Base-by-base conservation (phyloP, 768 basidiomycete genomes). In the Boletus speciosus region DNA sequence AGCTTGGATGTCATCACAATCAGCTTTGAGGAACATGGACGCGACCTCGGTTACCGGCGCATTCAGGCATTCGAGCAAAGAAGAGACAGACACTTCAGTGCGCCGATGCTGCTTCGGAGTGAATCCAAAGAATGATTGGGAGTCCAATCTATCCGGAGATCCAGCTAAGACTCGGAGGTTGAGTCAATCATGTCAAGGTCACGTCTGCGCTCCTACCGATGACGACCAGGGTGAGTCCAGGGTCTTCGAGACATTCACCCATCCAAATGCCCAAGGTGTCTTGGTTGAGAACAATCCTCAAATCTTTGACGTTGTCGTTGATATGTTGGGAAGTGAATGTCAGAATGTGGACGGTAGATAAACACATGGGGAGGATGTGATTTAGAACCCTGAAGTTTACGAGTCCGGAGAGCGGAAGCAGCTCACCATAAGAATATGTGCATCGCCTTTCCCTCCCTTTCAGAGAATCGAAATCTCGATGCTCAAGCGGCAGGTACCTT, bases 201-300 rank as follows among this genome's bases (percentile, higher is more conserved):
- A 29, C n/a, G 25, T 38, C 25, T 42, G 14, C 29, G 5, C 21
- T 42, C 49, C 12, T 7, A 50, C 49, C 49, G 6, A 50, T 14
- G 32, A 42, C 49, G 16, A 42, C 31, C 12, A 50, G 19, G 21
- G 49, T 41, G 6, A 50, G 49, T 16, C 16, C 49, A n/a, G 49
- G 39, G 31, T 50, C 49, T 50, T 50, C 40, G 23, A 35, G n/a
- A 11, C 49, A 50, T 50, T 50, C 32, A 23, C 49, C 49, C 31
- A 15, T 25, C 49, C 49, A 50, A 5, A 50, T 32, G 6, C 36
- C 32, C 6, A 34, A 15, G 32, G 16, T 25, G 21, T 23, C 49
- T 15, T 42, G 31, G 21, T 23, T 32, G 4, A 32, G 19, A 12
- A 21, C 1, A 10, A 12, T 40, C 3, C 2, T 40, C 14, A 49